These are phyloP conservation scores for Cryptomeria japonica DNA, from an alignment of 75 land plant species.

Conservation along the genomic window DNA sequence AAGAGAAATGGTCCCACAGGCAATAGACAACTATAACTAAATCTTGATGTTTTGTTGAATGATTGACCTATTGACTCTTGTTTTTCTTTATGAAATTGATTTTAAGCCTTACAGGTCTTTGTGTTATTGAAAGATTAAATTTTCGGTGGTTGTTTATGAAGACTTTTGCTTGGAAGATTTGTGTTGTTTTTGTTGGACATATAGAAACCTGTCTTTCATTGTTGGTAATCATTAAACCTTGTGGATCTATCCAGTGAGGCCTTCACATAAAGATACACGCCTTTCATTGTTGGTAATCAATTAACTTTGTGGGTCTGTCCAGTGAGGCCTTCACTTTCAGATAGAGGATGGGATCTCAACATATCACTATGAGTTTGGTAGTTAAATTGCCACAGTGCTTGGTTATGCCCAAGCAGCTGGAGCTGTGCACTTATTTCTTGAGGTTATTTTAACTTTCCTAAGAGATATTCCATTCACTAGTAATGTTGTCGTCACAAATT, in stretches of 20 bases:
- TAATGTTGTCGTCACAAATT: not conserved
- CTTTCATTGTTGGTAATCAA: too few species aligned
- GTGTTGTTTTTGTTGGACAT: not conserved
- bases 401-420: not conserved
- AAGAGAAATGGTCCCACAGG: too few species aligned
- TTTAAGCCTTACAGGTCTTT: not conserved
- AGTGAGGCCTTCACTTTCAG: too few species aligned
- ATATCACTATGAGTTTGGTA: not conserved
- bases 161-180: not conserved
- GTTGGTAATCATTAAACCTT: not conserved
- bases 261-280: not conserved
- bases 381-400: not conserved
- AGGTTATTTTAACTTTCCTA: not conserved
- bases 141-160: not conserved
- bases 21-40: too few species aligned
- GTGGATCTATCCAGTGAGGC: too few species aligned
- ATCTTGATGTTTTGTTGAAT: too few species aligned
- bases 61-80: too few species aligned
- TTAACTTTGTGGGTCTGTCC: too few species aligned
- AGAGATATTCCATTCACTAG: not conserved
- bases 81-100: too few species aligned
- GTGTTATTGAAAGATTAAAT: not conserved
- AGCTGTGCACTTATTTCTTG: not conserved
- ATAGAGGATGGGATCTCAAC: not conserved
- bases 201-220: not conserved